Base-by-base conservation (phyloP, 2,329 filamentous ascomycete species). In the Clonostachys byssicola region DNA sequence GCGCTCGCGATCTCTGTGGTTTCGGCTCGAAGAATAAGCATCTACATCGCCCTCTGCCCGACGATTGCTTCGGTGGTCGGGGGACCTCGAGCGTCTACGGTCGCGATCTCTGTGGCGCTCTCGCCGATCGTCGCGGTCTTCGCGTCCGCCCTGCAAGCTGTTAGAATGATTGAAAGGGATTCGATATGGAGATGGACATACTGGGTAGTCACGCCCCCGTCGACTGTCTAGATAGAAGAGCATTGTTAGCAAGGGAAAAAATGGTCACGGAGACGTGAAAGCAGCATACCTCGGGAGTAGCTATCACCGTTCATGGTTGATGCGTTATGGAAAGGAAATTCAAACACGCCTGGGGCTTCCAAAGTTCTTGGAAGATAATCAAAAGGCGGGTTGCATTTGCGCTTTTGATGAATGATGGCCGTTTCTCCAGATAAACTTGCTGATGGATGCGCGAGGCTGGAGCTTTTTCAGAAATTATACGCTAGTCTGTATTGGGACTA, bases 1-100 rank as follows among this genome's bases (percentile, higher is more conserved):
- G 52, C 92, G 88, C 72, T 97, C 92, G 52, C 92, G 80, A 64
- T 95, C 92, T 63, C 92, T 83, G 66, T 96, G 95, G 71, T 86
- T 92, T 56, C 92, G 87, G 68, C 91, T 96, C 6, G 89, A 91
- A 17, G 92, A 95, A 71, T 97, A 97, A 48, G 88, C 85, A 68
- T 96, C 91, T 66, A 92, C 89, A 49, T 82, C 79, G 65, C 80
- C 81, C 45, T 94, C 87, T 56, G 87, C 87, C 57, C 89, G 84
- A 49, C 85, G 80, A 55, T 82, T 74, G 60, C 81, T 60, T 50
- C 70, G 78, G 61, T 89, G 84, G 58, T 88, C 85, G 49, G 92
- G 92, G 16, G 92, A 97, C 63, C 92, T 85, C 51, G 92, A 96
- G 54, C 92, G 87, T 69, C 91, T 80, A 60, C 86, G 78, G 47